Evolutionary conservation across 331 rosid species (phyloP), one percentile per base, ranked within the genome.

Genomic region (Arachis monticola): DNA sequence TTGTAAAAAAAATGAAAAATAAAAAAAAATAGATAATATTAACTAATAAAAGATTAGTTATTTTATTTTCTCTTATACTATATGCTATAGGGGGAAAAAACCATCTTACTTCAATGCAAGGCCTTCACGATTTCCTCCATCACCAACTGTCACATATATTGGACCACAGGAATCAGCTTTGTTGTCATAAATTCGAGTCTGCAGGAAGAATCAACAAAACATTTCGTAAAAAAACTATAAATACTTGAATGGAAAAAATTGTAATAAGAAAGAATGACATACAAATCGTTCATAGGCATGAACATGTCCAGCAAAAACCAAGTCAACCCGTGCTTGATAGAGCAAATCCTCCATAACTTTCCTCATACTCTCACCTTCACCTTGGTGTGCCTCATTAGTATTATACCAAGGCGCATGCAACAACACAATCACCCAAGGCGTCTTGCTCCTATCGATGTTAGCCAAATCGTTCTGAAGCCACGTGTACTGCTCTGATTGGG

Each of bases 381-480:
- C 95, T 65, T 87, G 86, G 74, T 91, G 97, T 0, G 97, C 97
- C 48, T 60, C 45, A 7, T 91, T 91, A 3, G 92, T 83, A 35
- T 87, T 91, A 72, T 91, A 91, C 97, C 97, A 91, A 31, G 97
- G 97, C 0, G 90, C 97, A 67, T 91, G 97, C 55, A 91, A 6
- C 47, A 91, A 40, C 60, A 38, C 88, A 45, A 91, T 73, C 0
- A 91, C 57, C 97, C 97, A 91, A 6, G 91, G 95, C 3, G 88
- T 91, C 45, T 27, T 75, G 6, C 1, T 74, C 76, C 93, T 57
- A 13, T 91, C 86, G 59, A 89, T 70, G 53, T 75, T 79, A 7
- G 81, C 84, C 17, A 91, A 68, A 30, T 91, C 90, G 40, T 71
- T 51, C 31, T 32, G 68, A 30, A 89, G 87, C 97, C 97, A 91